A percentile compares a stretch with the other conserved stretches of the same genome.
Conservation (phyloP, 768 basidiomycete species). For the Amanita phalloides region DNA sequence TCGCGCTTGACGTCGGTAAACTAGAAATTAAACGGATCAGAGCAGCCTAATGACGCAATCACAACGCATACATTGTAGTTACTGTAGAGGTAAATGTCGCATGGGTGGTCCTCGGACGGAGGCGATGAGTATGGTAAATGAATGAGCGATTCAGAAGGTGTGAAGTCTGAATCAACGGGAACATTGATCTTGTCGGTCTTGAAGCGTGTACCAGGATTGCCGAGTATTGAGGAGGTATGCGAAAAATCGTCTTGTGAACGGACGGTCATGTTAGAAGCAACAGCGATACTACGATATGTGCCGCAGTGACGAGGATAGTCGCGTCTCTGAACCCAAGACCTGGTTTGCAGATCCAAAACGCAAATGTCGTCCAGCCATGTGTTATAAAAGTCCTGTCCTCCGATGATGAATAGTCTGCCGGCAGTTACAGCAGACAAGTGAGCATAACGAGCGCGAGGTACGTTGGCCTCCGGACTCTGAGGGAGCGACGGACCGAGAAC, state of each 20-base stretch:
- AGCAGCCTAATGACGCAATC: conserved; percentile 1
- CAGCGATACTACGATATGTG: conserved; percentile 89
- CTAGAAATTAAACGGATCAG: conserved; percentile 24
- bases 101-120: conserved; percentile 66
- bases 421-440: conserved; percentile 85
- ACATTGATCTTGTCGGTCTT: conserved; percentile 28
- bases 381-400: conserved; percentile 90
- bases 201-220: conserved; percentile 51
- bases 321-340: conserved; percentile 71
- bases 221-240: conserved; percentile 31
- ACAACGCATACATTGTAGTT: conserved; percentile 76
- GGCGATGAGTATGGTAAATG: conserved; percentile 71
- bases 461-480: conserved; percentile 32
- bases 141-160: conserved; percentile 45
- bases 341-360: conserved; percentile 68
- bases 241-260: conserved; percentile 53
- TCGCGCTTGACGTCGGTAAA: conserved; percentile 95
- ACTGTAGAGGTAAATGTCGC: conserved; percentile 85
- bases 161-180: conserved; percentile 33
- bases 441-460: conserved; percentile 86
- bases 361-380: conserved; percentile 91
- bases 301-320: conserved; percentile 91
- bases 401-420: conserved; percentile 82
- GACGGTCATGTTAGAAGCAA: conserved; percentile 58
- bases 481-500: conserved; percentile 28